Conservation (phyloP, 2,329 filamentous ascomycete species). For the Colletotrichum trifolii region DNA sequence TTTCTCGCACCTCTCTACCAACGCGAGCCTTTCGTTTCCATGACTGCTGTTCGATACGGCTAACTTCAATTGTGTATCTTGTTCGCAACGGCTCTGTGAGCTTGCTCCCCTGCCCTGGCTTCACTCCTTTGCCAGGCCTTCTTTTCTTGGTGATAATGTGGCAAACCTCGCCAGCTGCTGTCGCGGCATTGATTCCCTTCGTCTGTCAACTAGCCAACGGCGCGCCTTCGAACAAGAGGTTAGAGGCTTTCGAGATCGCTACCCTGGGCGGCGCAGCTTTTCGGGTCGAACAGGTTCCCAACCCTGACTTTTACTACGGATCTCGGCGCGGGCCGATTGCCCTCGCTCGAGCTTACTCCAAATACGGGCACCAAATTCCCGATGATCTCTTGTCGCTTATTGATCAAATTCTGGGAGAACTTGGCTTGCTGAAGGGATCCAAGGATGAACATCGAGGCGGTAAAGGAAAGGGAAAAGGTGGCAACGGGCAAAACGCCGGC, state of each 20-base stretch:
- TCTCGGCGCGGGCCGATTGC: constrained; percentile 51
- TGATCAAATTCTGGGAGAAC: constrained; percentile 46
- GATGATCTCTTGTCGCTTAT: constrained; percentile 47
- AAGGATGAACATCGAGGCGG: constrained; percentile 9
- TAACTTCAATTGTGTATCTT: not conserved
- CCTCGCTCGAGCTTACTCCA: constrained; percentile 52
- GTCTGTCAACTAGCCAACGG: constrained; percentile 41
- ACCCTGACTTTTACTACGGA: constrained; percentile 46
- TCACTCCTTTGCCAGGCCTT: constrained; percentile 36
- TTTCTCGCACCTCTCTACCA: constrained; percentile 20
- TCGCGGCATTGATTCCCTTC: constrained; percentile 43
- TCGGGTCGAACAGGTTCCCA: constrained; percentile 51
- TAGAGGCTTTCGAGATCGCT: constrained; percentile 45
- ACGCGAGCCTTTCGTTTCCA: not conserved
- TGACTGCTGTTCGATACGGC: not conserved
- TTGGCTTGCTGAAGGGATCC: constrained; percentile 42
- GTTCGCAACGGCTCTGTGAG: constrained; percentile 26
- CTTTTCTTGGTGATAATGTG: constrained; percentile 45
- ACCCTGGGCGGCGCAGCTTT: constrained; percentile 53
- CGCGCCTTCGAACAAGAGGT: constrained; percentile 40
- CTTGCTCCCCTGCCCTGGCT: constrained; percentile 24
- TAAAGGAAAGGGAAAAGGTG: constrained; percentile 10
- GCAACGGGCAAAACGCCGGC: constrained; percentile 6
- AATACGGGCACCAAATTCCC: constrained; percentile 50
- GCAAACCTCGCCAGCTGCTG: constrained; percentile 44